Base-by-base conservation (phyloP, 2,329 filamentous ascomycete species). In the Fusarium sp. region DNA sequence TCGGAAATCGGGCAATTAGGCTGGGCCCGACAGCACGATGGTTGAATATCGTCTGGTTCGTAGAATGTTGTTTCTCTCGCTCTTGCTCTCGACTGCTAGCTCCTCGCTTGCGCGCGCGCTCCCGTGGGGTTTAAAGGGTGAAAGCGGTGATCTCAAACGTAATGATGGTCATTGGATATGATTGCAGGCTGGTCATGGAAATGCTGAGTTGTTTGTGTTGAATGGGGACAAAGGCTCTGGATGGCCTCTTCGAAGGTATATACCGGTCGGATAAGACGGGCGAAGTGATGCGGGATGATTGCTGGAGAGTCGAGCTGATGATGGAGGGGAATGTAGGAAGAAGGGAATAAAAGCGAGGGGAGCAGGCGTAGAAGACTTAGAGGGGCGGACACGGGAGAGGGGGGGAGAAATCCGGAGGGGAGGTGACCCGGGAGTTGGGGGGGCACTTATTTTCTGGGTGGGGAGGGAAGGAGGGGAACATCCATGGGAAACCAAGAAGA, bases 91-190 rank as follows among this genome's bases (percentile, higher is more conserved):
- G 67, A 76, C 77, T 79, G 77, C 81, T 79, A 74, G 77, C 78
- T 81, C 79, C 85, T 88, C 86, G 81, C 86, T 87, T 85, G 84
- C 85, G 83, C 85, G 85, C 85, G 85, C 86, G 83, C 84, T 88
- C 87, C 87, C 88, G 88, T 90, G 84, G 84, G 86, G 81, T 88
- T 91, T 88, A 91, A 90, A 91, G 89, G 85, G 88, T 90, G 87
- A 86, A 86, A 84, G 82, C 82, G 78, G 78, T 81, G 84, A 84
- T 85, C 84, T 84, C 70, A 82, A 73, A 77, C 74, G 78, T 81
- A 71, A 74, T 78, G 74, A 75, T 85, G 81, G 81, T 89, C 88
- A 90, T 90, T 82, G 79, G 80, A 77, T 72, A 76, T 72, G 76
- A 68, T 71, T 76, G 78, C 79, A 80, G 78, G 73, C 76, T 80